A percentile compares a stretch with the other conserved stretches of the same genome.
phyloP scores from a whole-genome alignment of 306 rosid genomes.

The Inga laurina region DNA sequence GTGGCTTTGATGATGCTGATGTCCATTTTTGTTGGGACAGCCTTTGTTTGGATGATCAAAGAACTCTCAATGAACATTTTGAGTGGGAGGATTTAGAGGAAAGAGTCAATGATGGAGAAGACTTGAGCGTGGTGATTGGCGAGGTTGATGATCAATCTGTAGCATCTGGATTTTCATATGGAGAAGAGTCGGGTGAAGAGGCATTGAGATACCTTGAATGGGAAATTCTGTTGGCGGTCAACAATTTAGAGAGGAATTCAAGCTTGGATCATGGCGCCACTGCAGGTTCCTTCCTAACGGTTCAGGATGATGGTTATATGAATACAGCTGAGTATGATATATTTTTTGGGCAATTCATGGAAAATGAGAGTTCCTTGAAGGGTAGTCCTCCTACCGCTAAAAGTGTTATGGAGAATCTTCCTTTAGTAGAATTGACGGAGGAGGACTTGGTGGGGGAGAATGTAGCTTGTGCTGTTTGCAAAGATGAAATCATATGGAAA shows the following conservation, averaged over 20 bases:
- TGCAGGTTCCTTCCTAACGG: constrained; percentile 39
- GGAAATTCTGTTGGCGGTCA: constrained; percentile 76
- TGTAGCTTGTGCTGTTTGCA: constrained; percentile 76
- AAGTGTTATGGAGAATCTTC: constrained; percentile 68
- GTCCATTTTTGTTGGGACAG: constrained; percentile 57
- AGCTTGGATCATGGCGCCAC: constrained; percentile 37
- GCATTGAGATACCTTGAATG: constrained; percentile 65
- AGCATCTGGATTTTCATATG: constrained; percentile 56
- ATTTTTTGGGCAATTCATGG: constrained; percentile 68
- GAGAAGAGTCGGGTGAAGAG: constrained; percentile 49
- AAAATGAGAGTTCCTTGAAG: constrained; percentile 59
- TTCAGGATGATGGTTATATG: constrained; percentile 57
- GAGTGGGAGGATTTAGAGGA: constrained; percentile 76
- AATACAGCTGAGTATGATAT: constrained; percentile 57
- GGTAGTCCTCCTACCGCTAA: constrained; percentile 81
- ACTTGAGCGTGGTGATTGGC: constrained; percentile 35
- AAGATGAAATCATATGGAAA: constrained; percentile 58
- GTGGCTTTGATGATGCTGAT: constrained; percentile 52
- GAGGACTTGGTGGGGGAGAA: constrained; percentile 60
- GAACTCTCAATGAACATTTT: constrained; percentile 50
- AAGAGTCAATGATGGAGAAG: constrained; percentile 50
- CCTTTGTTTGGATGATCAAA: constrained; percentile 62
- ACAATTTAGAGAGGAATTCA: constrained; percentile 54
- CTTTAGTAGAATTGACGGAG: constrained; percentile 58
- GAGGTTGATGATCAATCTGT: constrained; percentile 58